Conservation (phyloP, 2,329 filamentous ascomycete genomes). For the Trematosphaeria pertusa region DNA sequence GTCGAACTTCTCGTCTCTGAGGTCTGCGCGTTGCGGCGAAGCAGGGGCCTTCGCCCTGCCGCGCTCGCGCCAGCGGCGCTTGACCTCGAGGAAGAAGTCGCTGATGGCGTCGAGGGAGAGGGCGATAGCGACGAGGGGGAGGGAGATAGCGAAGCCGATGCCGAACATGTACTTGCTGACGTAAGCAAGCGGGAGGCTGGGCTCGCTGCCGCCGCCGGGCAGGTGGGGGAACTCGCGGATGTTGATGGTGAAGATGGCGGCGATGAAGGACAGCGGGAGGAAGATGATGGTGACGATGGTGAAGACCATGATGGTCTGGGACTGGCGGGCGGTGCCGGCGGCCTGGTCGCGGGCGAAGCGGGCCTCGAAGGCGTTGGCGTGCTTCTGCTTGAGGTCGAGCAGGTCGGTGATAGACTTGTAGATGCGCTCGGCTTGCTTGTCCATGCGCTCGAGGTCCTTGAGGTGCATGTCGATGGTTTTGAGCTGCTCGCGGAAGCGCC, state of each 20-base stretch:
- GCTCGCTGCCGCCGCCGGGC: slow-evolving; percentile 33
- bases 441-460: slow-evolving; percentile 69
- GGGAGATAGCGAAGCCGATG: slow-evolving; percentile 61
- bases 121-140: slow-evolving; percentile 57
- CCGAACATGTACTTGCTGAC: slow-evolving; percentile 65
- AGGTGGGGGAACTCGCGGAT: slow-evolving; percentile 56
- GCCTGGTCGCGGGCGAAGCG: slow-evolving; percentile 68
- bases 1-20: slow-evolving; percentile 20
- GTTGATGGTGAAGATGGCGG: slow-evolving; percentile 63
- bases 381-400: slow-evolving; percentile 73
- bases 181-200: slow-evolving; percentile 55
- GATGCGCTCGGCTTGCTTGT: slow-evolving; percentile 66
- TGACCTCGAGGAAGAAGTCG: slow-evolving; percentile 39
- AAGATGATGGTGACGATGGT: slow-evolving; percentile 67
- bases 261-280: slow-evolving; percentile 62
- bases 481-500: slow-evolving; percentile 63
- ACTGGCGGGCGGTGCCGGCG: slow-evolving; percentile 64
- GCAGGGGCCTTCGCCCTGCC: neutral
- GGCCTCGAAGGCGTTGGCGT: slow-evolving; percentile 71
- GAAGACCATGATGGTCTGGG: slow-evolving; percentile 64
- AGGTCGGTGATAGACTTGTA: slow-evolving; percentile 67
- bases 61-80: slow-evolving; percentile 24
- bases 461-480: slow-evolving; percentile 64
- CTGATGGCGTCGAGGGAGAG: slow-evolving; percentile 53
- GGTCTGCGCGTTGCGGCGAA: neutral